Evolutionary conservation across 192 early-diverging fungal species (phyloP).

Genomic region (Backusella tarrabulga): DNA sequence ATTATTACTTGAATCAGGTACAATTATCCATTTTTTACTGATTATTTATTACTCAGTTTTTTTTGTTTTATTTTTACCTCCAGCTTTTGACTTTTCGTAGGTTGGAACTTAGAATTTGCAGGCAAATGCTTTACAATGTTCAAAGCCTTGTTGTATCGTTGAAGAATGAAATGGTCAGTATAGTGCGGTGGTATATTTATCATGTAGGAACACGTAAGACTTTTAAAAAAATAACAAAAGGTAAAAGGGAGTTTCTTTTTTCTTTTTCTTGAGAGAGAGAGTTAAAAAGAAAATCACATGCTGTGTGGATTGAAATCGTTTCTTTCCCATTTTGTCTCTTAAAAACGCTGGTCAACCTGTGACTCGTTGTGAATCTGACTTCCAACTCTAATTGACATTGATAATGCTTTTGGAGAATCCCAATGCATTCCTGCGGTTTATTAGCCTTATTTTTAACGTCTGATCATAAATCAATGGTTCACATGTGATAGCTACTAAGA

Average conservation of each 20-base stretch:
- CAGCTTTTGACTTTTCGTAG: constrained; percentile 24
- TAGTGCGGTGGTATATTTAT: constrained; percentile 17
- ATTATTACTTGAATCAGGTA: background rate
- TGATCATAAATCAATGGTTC: background rate
- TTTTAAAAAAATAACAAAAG: background rate
- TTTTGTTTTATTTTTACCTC: constrained; percentile 12
- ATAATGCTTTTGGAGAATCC: background rate
- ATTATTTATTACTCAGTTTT: background rate
- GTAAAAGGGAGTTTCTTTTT: background rate
- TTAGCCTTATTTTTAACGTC: background rate
- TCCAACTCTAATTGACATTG: background rate
- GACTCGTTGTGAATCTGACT: background rate
- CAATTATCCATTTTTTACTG: background rate
- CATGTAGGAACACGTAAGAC: constrained; percentile 13
- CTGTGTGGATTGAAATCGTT: background rate
- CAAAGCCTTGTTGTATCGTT: constrained; percentile 35
- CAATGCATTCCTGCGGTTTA: background rate
- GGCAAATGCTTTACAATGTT: constrained; percentile 36
- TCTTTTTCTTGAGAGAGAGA: background rate
- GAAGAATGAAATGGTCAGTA: constrained; percentile 9
- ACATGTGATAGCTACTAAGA: background rate
- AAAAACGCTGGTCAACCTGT: background rate
- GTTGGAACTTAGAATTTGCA: constrained; percentile 31
- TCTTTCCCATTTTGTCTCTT: background rate
- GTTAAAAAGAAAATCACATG: constrained; percentile 11